These are phyloP conservation scores for Zygnema cylindricum DNA, from an alignment of 139 green algal species.

Conservation along the genomic window DNA sequence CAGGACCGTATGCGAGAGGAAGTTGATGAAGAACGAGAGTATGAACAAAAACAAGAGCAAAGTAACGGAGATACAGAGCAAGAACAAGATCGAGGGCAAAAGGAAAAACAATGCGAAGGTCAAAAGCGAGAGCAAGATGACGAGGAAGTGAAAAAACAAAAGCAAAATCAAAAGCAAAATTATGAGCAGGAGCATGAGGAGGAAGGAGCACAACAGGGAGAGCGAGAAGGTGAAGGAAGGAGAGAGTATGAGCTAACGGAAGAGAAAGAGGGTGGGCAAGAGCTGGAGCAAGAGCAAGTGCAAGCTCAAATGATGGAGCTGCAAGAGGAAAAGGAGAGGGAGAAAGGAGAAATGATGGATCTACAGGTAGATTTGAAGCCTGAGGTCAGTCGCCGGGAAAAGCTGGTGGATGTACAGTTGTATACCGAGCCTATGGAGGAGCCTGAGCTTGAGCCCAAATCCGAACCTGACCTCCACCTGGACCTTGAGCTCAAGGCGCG, in stretches of 20 bases:
- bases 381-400: not conserved
- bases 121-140: not conserved
- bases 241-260: not conserved
- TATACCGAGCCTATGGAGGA: not conserved
- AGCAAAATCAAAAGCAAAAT: not conserved
- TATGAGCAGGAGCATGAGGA: constrained; percentile 17
- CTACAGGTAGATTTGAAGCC: not conserved
- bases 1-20: too few relatives aligned
- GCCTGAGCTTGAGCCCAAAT: not conserved
- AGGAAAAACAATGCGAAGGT: too few relatives aligned
- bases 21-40: too few relatives aligned
- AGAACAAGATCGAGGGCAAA: too few relatives aligned
- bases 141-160: not conserved
- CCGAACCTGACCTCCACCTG: too few relatives aligned
- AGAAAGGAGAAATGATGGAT: not conserved
- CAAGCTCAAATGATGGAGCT: not conserved
- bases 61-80: too few relatives aligned
- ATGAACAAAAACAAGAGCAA: too few relatives aligned
- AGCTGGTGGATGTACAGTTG: not conserved
- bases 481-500: too few relatives aligned
- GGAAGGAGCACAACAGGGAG: constrained; percentile 51
- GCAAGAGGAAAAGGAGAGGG: not conserved
- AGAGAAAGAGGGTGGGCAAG: not conserved
- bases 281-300: not conserved
- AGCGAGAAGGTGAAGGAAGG: constrained; percentile 8